Evolutionary conservation across 2,329 filamentous ascomycete species (phyloP).

Genomic region (Xylariaceae sp.): DNA sequence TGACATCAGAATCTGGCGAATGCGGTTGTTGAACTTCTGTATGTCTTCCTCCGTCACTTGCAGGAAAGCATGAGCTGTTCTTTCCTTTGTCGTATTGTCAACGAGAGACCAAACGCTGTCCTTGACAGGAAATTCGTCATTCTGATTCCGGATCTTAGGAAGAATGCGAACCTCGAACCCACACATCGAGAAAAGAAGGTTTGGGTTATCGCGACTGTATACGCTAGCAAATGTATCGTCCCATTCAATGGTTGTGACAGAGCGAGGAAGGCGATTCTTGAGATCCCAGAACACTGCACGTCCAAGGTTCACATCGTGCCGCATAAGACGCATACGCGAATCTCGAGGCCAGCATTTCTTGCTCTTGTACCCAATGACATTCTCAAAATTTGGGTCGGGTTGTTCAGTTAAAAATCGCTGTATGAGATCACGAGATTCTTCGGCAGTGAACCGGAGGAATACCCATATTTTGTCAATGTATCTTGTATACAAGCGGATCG

Average conservation of each 20-base stretch:
- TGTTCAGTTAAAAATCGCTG: slow-evolving; percentile 98
- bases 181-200: slow-evolving; percentile 94
- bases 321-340: slow-evolving; percentile 96
- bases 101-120: slow-evolving; percentile 98
- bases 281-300: slow-evolving; percentile 98
- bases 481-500: slow-evolving; percentile 93
- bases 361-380: slow-evolving; percentile 97
- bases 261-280: slow-evolving; percentile 92
- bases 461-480: slow-evolving; percentile 99
- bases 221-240: slow-evolving; percentile 98
- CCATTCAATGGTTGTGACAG: slow-evolving; percentile 97
- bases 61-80: slow-evolving; percentile 94
- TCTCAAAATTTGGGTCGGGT: slow-evolving; percentile 98
- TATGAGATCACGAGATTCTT: slow-evolving; percentile 93
- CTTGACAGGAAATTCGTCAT: slow-evolving; percentile 95
- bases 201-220: slow-evolving; percentile 97
- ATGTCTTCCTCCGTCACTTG: slow-evolving; percentile 98
- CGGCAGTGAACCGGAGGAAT: slow-evolving; percentile 88
- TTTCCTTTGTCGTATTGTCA: slow-evolving; percentile 93
- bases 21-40: slow-evolving; percentile 98
- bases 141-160: slow-evolving; percentile 90
- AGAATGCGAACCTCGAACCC: slow-evolving; percentile 96
- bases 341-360: slow-evolving; percentile 99
- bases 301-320: slow-evolving; percentile 96
- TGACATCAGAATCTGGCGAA: slow-evolving; percentile 97